phyloP scores from a whole-genome alignment of 495 filamentous ascomycete genomes.

The Penicillium turbatum region DNA sequence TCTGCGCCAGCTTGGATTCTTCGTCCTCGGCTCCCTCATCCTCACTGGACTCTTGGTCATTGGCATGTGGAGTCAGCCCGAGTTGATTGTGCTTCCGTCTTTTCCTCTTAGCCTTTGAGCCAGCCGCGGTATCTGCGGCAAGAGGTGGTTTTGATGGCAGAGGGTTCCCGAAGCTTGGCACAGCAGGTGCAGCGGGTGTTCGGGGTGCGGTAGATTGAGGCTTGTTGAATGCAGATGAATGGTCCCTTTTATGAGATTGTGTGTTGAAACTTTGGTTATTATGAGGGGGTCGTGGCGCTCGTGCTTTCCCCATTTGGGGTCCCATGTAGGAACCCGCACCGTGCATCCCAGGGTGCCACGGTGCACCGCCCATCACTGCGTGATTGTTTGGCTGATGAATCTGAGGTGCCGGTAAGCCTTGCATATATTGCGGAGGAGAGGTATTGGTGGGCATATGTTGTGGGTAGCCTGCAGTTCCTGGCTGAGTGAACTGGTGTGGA shows the following conservation, averaged over 20 bases:
- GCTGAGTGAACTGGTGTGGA: conserved; percentile 26
- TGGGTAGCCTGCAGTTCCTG: conserved; percentile 28
- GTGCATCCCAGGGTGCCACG: conserved; percentile 51
- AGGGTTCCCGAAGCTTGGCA: conserved; percentile 59
- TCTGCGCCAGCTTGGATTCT: conserved; percentile 47
- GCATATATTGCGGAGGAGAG: conserved; percentile 24
- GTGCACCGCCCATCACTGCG: conserved; percentile 54
- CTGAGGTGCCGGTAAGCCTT: conserved; percentile 23
- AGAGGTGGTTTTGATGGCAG: conserved; percentile 60
- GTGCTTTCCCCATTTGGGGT: conserved; percentile 25
- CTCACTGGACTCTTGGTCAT: conserved; percentile 64
- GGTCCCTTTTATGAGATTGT: conserved; percentile 39
- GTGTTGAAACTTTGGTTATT: conserved; percentile 37
- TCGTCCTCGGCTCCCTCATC: conserved; percentile 62
- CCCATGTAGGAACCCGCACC: conserved; percentile 22
- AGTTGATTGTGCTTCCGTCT: conserved; percentile 74
- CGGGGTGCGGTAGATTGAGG: conserved; percentile 34
- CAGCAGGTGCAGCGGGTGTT: conserved; percentile 50
- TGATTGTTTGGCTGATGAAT: conserved; percentile 32
- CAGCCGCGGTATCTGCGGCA: conserved; percentile 25
- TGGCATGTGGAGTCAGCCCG: conserved; percentile 71
- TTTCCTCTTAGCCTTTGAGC: conserved; percentile 62
- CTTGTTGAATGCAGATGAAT: conserved; percentile 41
- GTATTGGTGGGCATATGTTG: conserved; percentile 22
- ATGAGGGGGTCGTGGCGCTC: conserved; percentile 43